phyloP scores from a whole-genome alignment of 192 early-diverging fungal genomes.

The Allomyces javanicus region DNA sequence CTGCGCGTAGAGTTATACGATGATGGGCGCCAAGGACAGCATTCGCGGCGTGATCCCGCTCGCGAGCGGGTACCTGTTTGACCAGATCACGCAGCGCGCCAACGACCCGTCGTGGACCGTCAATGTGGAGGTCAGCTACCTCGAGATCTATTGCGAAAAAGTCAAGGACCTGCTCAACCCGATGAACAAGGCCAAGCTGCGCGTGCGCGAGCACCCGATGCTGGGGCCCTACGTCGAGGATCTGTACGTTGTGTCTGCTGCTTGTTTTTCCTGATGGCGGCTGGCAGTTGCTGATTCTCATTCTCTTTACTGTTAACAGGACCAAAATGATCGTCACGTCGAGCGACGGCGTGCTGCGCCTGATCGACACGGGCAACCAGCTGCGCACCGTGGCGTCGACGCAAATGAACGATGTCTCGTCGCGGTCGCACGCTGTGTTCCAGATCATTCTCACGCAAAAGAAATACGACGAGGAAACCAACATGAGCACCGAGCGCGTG shows the following conservation, averaged over 20 bases:
- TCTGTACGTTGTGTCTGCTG: conserved; percentile 15
- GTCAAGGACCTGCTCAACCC: conserved; percentile 66
- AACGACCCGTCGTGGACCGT: conserved; percentile 23
- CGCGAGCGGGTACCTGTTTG: conserved; percentile 62
- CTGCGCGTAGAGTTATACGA: conserved; percentile 20
- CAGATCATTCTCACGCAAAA: conserved; percentile 53
- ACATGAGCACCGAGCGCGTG: conserved; percentile 46
- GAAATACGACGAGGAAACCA: conserved; percentile 21
- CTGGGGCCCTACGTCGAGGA: conserved; percentile 83
- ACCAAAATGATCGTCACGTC: conserved; percentile 58
- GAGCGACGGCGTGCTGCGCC: conserved; percentile 39
- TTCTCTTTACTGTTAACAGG: neutral
- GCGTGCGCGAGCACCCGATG: conserved; percentile 61
- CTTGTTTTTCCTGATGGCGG: neutral
- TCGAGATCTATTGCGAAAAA: conserved; percentile 80
- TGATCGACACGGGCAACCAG: conserved; percentile 69
- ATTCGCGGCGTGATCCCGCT: conserved; percentile 59
- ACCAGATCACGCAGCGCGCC: conserved; percentile 23
- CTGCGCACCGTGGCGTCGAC: conserved; percentile 73
- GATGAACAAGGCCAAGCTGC: conserved; percentile 47
- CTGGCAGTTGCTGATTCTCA: neutral
- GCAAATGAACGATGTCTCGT: conserved; percentile 84
- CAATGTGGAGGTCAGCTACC: conserved; percentile 63
- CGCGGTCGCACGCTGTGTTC: conserved; percentile 72
- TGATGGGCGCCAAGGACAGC: conserved; percentile 54